Conservation (phyloP, 2,329 filamentous ascomycete species). For the Pseudogymnoascus sp. region DNA sequence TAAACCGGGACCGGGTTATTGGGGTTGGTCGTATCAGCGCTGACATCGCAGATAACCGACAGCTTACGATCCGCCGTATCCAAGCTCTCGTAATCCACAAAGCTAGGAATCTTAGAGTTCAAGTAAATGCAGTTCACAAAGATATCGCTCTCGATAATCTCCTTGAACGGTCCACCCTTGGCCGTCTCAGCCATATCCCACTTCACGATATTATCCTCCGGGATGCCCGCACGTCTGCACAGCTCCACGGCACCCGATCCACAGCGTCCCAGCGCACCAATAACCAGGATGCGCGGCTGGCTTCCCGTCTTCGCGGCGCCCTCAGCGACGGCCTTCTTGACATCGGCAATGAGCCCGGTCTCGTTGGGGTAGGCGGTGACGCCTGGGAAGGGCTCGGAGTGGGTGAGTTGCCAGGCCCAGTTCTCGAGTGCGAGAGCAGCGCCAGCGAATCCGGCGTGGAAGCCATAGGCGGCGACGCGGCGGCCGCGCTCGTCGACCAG, state of each 20-base stretch:
- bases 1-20: conserved; percentile 69
- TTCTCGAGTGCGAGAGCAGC: conserved; percentile 67
- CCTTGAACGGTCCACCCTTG: conserved; percentile 61
- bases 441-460: conserved; percentile 66
- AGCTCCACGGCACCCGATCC: conserved; percentile 77
- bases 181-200: conserved; percentile 73
- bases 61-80: conserved; percentile 61
- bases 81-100: conserved; percentile 65
- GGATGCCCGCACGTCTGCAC: conserved; percentile 64
- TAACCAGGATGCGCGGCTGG: conserved; percentile 68
- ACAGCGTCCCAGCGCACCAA: conserved; percentile 77
- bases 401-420: conserved; percentile 74
- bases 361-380: conserved; percentile 67
- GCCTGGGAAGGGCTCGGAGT: conserved; percentile 58
- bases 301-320: conserved; percentile 59
- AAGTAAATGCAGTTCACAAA: conserved; percentile 91
- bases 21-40: conserved; percentile 64
- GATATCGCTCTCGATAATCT: conserved; percentile 67
- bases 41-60: conserved; percentile 72
- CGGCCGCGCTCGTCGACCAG: conserved; percentile 63
- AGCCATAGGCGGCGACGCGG: conserved; percentile 54
- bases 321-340: conserved; percentile 60
- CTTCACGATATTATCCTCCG: conserved; percentile 55
- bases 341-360: conserved; percentile 59
- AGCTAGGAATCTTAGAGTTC: conserved; percentile 66